A percentile compares a stretch with the other conserved stretches of the same genome.
Conservation (phyloP, 2,329 filamentous ascomycete species). For the Colletotrichum orchidophilum region DNA sequence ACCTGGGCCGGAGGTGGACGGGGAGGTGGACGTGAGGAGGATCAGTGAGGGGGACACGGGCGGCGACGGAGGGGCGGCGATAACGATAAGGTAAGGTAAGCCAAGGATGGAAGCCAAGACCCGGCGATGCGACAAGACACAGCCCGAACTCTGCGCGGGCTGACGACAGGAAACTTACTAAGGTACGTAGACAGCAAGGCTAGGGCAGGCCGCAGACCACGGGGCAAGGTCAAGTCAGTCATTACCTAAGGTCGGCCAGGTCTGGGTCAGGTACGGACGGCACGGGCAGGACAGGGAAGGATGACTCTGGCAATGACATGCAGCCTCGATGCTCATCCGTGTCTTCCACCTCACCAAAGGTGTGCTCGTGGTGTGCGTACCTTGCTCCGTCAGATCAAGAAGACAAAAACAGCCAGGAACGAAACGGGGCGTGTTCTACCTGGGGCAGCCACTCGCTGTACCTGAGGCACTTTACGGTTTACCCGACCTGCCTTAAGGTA, state of each 20-base stretch:
- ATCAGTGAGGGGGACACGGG: neutral
- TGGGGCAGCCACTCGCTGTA: constrained; percentile 7
- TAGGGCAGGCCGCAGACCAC: neutral
- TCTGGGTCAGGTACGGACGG: neutral
- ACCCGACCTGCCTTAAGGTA: neutral
- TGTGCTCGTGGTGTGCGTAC: neutral
- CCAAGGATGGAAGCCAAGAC: too few relatives aligned
- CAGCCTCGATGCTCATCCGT: neutral
- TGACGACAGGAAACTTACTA: neutral
- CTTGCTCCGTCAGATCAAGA: neutral
- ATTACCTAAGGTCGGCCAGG: too few relatives aligned
- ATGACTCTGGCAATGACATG: neutral
- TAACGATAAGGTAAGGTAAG: neutral
- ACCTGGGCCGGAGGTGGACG: neutral
- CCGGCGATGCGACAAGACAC: neutral
- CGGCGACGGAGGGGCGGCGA: neutral
- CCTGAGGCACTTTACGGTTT: neutral
- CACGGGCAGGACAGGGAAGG: neutral
- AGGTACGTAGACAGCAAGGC: neutral
- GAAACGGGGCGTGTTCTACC: neutral
- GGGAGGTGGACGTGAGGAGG: neutral
- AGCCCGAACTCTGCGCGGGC: neutral
- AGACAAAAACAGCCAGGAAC: neutral
- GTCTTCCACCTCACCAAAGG: neutral
- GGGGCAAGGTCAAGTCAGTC: neutral